Base-by-base conservation (phyloP, 169 alveolate species). In the Cryptosporidium canis region DNA sequence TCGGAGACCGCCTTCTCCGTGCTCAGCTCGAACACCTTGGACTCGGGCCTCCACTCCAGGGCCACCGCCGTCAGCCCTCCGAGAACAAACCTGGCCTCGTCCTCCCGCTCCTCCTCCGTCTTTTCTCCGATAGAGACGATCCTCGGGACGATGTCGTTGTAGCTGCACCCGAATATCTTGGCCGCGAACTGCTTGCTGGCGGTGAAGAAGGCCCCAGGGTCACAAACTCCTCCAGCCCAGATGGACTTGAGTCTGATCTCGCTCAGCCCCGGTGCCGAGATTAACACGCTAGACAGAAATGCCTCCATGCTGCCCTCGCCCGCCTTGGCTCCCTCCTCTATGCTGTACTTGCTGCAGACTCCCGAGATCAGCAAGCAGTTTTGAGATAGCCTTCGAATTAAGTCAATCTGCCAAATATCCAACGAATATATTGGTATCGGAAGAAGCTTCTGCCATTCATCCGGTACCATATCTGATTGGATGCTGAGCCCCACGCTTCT, bases 141-240 rank as follows among this genome's bases (percentile, higher is more conserved):
- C 18, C 61, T 70, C 3, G 84, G 84, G 33, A 70, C 84, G n/a
- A 70, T 55, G 33, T 48, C 65, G 53, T 70, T 70, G 21, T 51
- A 48, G 6, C 84, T 70, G 39, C 84, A 70, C 4, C 41, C 67
- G 11, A 51, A 70, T 27, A 21, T 33, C 51, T 55, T 47, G 2
- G 84, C 84, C 18, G 84, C 84, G 31, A 31, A 51, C n/a, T 70
- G 84, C 53, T 70, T 70, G 4, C 84, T 31, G 7, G 84, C 84
- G 9, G 84, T 70, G 8, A 70, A 70, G 35, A 70, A 70, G 18
- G 84, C 84, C 53, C 67, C 84, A 1, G 84, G 61, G 35, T 70
- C 84, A 37, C 61, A 18, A 24, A 70, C 43, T 48, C 84, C 84
- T 51, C 84, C 84, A 0, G 53, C 33, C 84, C 84, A 70, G 31